A percentile compares a stretch with the other conserved stretches of the same genome.
Conservation (phyloP, 129 eudicot species). For the Artemisia argyi region DNA sequence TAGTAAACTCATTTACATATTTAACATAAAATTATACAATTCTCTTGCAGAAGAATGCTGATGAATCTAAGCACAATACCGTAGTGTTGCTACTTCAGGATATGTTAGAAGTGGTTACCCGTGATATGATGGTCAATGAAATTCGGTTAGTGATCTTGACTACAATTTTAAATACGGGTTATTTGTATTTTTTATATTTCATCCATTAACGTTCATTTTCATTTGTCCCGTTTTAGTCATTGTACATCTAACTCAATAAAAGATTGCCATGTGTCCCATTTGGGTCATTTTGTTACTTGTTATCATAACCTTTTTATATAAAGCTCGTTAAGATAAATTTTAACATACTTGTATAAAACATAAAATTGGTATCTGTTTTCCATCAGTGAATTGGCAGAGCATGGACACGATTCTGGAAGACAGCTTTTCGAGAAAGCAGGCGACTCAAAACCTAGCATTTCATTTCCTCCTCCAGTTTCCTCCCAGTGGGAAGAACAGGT, state of each 20-base stretch:
- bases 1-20: neutral
- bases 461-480: constrained; percentile 19
- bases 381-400: constrained; percentile 65
- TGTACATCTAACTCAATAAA: too few species aligned
- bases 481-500: constrained; percentile 19
- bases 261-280: too few species aligned
- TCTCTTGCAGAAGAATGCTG: constrained; percentile 3
- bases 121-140: constrained; percentile 32
- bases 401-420: constrained; percentile 64
- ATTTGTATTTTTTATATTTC: too few species aligned
- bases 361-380: constrained; percentile 10
- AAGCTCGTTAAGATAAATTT: too few species aligned
- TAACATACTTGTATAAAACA: neutral
- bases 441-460: constrained; percentile 37
- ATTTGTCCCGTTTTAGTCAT: too few species aligned
- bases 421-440: constrained; percentile 61
- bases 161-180: neutral
- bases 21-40: neutral
- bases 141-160: constrained; percentile 46
- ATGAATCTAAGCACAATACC: constrained; percentile 11
- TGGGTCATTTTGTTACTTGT: too few species aligned
- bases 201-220: too few species aligned
- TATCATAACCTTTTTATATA: too few species aligned
- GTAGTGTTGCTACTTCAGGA: constrained; percentile 13
- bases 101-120: constrained; percentile 12